Evolutionary conservation across 352 stramenopile species (phyloP).

Genomic region (Phytophthora sp.): DNA sequence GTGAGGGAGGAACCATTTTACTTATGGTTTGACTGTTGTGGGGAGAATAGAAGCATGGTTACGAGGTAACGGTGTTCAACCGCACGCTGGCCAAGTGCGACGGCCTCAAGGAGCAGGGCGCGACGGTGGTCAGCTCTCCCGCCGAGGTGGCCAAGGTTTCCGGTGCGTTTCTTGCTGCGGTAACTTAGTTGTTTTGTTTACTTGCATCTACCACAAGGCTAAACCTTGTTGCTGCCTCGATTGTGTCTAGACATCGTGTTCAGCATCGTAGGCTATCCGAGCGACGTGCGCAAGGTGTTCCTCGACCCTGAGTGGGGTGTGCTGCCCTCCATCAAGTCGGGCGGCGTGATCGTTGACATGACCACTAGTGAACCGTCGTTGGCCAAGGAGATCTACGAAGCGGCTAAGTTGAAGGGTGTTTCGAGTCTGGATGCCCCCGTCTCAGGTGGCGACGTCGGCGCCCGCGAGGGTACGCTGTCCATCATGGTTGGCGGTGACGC

Average conservation of each 20-base stretch:
- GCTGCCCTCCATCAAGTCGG: constrained; percentile 69
- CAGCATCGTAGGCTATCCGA: constrained; percentile 88
- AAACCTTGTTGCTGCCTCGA: neutral
- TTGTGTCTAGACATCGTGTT: constrained; percentile 84
- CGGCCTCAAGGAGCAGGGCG: constrained; percentile 73
- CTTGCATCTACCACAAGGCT: neutral
- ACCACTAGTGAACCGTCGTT: constrained; percentile 90
- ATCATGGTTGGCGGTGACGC: constrained; percentile 92
- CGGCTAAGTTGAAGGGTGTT: constrained; percentile 73
- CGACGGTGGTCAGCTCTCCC: constrained; percentile 69
- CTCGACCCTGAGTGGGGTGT: constrained; percentile 68
- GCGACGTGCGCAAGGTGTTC: constrained; percentile 86
- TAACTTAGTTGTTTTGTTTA: neutral
- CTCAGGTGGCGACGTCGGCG: constrained; percentile 88
- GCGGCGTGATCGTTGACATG: constrained; percentile 91
- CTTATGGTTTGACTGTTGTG: constrained; percentile 8
- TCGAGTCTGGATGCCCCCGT: constrained; percentile 81
- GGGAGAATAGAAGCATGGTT: constrained; percentile 71
- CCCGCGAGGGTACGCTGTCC: constrained; percentile 81
- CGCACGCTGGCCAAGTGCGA: constrained; percentile 87
- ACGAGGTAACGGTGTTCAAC: constrained; percentile 90
- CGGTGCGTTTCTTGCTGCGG: constrained; percentile 34
- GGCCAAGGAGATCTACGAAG: constrained; percentile 88
- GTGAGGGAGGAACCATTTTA: neutral
- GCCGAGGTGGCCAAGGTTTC: constrained; percentile 80